Conservation (phyloP, 352 stramenopile species). For the Aphanomyces euteiches region DNA sequence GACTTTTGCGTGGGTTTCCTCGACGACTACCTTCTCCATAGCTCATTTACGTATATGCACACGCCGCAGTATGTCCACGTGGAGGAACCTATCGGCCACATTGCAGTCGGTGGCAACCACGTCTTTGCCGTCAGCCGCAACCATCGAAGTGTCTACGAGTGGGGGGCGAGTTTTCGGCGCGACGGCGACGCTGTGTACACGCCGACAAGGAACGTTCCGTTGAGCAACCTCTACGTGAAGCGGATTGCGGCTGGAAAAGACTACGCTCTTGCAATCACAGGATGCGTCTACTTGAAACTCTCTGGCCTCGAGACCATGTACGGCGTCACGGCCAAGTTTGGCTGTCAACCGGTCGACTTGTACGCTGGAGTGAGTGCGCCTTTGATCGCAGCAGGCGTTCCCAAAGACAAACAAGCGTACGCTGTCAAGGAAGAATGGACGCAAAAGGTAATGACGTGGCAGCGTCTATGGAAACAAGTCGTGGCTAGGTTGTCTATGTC, state of each 20-base stretch:
- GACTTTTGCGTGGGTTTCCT: slow-evolving; percentile 63
- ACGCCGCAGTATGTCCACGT: slow-evolving; percentile 56
- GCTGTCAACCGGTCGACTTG: slow-evolving; percentile 38
- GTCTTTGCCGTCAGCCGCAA: slow-evolving; percentile 56
- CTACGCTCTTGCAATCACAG: slow-evolving; percentile 51
- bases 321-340: slow-evolving; percentile 48
- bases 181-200: slow-evolving; percentile 52
- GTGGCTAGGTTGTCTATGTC: slow-evolving; percentile 45
- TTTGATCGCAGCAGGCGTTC: slow-evolving; percentile 23
- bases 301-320: slow-evolving; percentile 35
- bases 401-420: slow-evolving; percentile 11
- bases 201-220: slow-evolving; percentile 43
- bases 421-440: slow-evolving; percentile 28
- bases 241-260: slow-evolving; percentile 55
- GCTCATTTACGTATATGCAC: slow-evolving; percentile 74
- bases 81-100: slow-evolving; percentile 50
- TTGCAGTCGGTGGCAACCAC: slow-evolving; percentile 64
- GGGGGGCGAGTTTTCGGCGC: slow-evolving; percentile 59
- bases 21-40: slow-evolving; percentile 63
- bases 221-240: slow-evolving; percentile 49
- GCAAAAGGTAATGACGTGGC: slow-evolving; percentile 12
- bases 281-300: slow-evolving; percentile 49
- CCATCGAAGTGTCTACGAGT: slow-evolving; percentile 55
- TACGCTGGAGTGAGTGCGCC: slow-evolving; percentile 21
- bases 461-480: background rate